phyloP scores from a whole-genome alignment of 2,329 filamentous ascomycete genomes.

The Stagonosporopsis tanaceti region DNA sequence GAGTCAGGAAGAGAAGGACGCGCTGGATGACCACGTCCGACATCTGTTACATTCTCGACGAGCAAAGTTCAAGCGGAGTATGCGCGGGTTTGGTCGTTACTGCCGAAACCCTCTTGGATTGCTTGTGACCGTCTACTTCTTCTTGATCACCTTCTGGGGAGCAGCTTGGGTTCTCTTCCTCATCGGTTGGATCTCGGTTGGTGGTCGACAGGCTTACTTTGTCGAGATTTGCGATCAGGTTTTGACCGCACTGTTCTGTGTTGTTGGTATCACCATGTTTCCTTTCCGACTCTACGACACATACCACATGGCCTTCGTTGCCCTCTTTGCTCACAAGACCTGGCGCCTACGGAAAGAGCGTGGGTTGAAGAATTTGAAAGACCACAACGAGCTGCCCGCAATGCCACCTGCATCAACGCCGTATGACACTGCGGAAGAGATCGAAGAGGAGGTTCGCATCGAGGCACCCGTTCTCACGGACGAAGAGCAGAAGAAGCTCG shows the following conservation, averaged over 20 bases:
- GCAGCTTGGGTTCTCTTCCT: slow-evolving; percentile 87
- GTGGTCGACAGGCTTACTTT: slow-evolving; percentile 69
- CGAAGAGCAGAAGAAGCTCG: slow-evolving; percentile 71
- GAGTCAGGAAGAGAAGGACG: slow-evolving; percentile 74
- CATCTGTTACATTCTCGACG: slow-evolving; percentile 85
- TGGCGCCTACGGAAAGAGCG: slow-evolving; percentile 70
- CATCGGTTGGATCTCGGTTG: slow-evolving; percentile 87
- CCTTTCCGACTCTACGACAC: slow-evolving; percentile 81
- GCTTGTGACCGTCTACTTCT: slow-evolving; percentile 85
- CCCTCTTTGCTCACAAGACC: slow-evolving; percentile 71
- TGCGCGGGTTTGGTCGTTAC: slow-evolving; percentile 84
- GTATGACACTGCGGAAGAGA: slow-evolving; percentile 51
- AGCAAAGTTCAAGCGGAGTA: slow-evolving; percentile 77
- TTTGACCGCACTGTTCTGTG: slow-evolving; percentile 68
- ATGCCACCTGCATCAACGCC: slow-evolving; percentile 51
- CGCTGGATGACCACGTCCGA: slow-evolving; percentile 84
- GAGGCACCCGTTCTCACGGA: slow-evolving; percentile 68
- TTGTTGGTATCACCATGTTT: slow-evolving; percentile 68
- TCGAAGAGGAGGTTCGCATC: slow-evolving; percentile 21
- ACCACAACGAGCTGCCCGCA: slow-evolving; percentile 72
- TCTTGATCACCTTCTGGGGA: slow-evolving; percentile 84
- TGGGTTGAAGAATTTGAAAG: slow-evolving; percentile 66
- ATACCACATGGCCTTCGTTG: slow-evolving; percentile 85
- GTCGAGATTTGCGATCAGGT: slow-evolving; percentile 64
- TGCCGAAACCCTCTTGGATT: slow-evolving; percentile 76